Base-by-base conservation (phyloP, 805 yeast species). In the Starmerella geochares region DNA sequence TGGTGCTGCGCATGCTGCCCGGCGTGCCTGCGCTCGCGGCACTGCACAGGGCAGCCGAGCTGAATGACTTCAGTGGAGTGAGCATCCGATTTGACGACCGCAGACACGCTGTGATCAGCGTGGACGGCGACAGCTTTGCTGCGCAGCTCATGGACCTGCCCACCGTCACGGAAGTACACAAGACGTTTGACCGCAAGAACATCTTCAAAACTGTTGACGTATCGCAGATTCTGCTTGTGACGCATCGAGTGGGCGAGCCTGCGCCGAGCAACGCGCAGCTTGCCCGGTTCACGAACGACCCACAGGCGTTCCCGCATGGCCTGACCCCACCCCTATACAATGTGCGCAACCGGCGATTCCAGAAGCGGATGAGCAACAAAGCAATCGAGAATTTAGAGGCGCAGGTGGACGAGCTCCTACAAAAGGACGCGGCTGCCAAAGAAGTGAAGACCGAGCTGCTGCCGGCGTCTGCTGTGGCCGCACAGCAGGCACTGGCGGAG, bases 121-220 rank as follows among this genome's bases (percentile, higher is more conserved):
- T 92, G n/a, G 76, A 79, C 52, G 81, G 79, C 39, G 73, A 77
- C 13, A 64, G 79, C 53, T 90, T 84, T 64, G 86, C 85, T 6
- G 96, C 94, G 0, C 79, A 86, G 54, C 68, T 92, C 31, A 78
- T 92, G n/a, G 90, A 88, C 59, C 69, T 92, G 54, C 98, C 98
- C 0, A 85, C 95, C 0, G 67, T 88, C 3, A 76, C 85, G 9
- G 98, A 92, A 63, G 78, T 84, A 6, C 86, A 82, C 64, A 92
- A 92, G 66, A 80, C 95, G 4, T 77, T 88, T 21, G 98, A 92
- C 64, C 77, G 79, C 60, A 90, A 90, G 64, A 92, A 86, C 62
- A 76, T 92, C 23, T 81, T 83, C 69, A 92, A 92, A 62, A 79
- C 94, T 0, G 72, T 86, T 29, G 97, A 92, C 64, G 71, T 90